phyloP scores from a whole-genome alignment of 768 basidiomycete genomes.

The Melanogaster broomeanus region DNA sequence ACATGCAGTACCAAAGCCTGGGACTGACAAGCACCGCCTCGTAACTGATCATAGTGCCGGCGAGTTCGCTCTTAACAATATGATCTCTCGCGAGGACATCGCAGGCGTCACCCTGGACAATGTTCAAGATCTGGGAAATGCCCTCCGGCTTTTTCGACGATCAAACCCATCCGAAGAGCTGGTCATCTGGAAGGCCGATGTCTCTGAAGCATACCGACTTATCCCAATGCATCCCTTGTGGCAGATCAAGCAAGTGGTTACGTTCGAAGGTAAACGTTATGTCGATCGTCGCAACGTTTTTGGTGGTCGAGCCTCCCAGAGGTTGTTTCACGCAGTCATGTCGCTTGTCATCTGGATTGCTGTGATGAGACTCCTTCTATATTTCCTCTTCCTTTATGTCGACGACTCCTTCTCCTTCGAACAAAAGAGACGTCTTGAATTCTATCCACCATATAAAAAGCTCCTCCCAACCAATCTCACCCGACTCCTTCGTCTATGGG shows the following conservation, averaged over 20 bases:
- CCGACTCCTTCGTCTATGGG: slow-evolving; percentile 41
- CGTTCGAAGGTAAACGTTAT: slow-evolving; percentile 17
- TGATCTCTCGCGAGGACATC: slow-evolving; percentile 27
- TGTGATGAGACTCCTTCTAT: slow-evolving; percentile 13
- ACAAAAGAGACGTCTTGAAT: neutral
- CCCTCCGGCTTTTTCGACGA: fast-evolving
- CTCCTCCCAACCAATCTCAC: neutral
- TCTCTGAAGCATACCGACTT: slow-evolving; percentile 36
- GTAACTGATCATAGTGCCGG: slow-evolving; percentile 38
- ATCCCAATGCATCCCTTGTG: slow-evolving; percentile 40
- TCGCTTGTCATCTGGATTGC: slow-evolving; percentile 33
- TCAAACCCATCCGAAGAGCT: neutral
- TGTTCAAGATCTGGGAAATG: slow-evolving; percentile 32
- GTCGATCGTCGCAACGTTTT: slow-evolving; percentile 30
- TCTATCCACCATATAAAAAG: neutral
- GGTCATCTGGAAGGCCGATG: slow-evolving; percentile 36
- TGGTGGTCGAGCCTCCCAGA: slow-evolving; percentile 17
- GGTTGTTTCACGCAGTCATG: slow-evolving; percentile 33
- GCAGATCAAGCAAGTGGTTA: slow-evolving; percentile 42
- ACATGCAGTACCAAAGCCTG: too few species aligned
- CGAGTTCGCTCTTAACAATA: slow-evolving; percentile 35
- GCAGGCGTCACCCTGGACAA: slow-evolving; percentile 34
- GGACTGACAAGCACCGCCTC: too few species aligned
- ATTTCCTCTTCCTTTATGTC: slow-evolving; percentile 23
- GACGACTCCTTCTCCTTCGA: slow-evolving; percentile 26